Base-by-base conservation (phyloP, 164 flowering plant species). In the Vitis amurensis region DNA sequence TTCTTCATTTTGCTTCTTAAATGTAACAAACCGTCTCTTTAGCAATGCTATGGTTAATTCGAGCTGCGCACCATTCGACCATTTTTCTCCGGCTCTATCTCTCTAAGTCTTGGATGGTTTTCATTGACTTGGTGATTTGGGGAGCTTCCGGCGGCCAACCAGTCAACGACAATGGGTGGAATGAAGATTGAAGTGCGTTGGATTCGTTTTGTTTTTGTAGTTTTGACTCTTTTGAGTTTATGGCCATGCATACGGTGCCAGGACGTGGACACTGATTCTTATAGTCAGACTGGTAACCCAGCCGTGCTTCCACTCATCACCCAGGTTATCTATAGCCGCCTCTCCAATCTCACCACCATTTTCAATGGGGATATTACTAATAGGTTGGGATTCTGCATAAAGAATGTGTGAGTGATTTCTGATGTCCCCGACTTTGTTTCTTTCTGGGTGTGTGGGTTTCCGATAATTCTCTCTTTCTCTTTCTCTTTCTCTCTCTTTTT, bases 311-410 rank as follows among this genome's bases (percentile, higher is more conserved):
- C 81, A 4, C 64, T 86, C 55, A 44, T 90, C 2, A 65, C 93
- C 13, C 63, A 85, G 48, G 50, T 76, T 10, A 47, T 88, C 10
- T 85, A 82, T 64, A 64, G 48, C 30, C 79, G 82, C 37, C 73
- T 92, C 59, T 75, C 80, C 11, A 86, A 84, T 81, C 67, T 88
- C 47, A 76, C 86, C 4, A 31, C 55, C 7, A 53, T 75, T 0
- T 75, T 92, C 50, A 61, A 69, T 15, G 60, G 27, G 2, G 91
- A 89, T 57, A 74, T 84, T 7, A 9, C 2, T 8, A 55, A 74
- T 0, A 57, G 57, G 2, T 63, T 91, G 66, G 79, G 78, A 6
- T 93, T 81, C 71, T 93, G 98, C 79, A 78, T 93, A 13, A 83
- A 81, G 74, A 78, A 93, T 70, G 65, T 76, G 98, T 93, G 64